A percentile compares a stretch with the other conserved stretches of the same genome.
Evolutionary conservation across 176 grass and related monocot species (phyloP).

Genomic region (maize (Zea mays)): Zm-B73-REFERENCE-NAM-5.0 NC_050105.1:61800001-61800500

Average conservation of each 20-base stretch:
- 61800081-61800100: slow-evolving; percentile 6
- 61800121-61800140: slow-evolving; percentile 65
- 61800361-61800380: too few relatives aligned
- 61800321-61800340: too few relatives aligned
- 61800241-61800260: slow-evolving; percentile 16
- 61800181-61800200: slow-evolving; percentile 40
- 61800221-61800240: slow-evolving; percentile 56
- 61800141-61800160: slow-evolving; percentile 42
- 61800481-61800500: too few relatives aligned
- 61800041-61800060: not conserved
- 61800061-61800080: too few relatives aligned
- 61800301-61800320: slow-evolving; percentile 67
- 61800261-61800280: slow-evolving; percentile 55
- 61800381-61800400: too few relatives aligned
- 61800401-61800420: too few relatives aligned
- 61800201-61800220: slow-evolving; percentile 42
- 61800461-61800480: too few relatives aligned
- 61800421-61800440: too few relatives aligned
- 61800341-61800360: too few relatives aligned
- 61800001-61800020: too few relatives aligned
- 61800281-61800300: slow-evolving; percentile 42
- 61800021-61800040: slow-evolving; percentile 58
- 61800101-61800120: slow-evolving; percentile 26
- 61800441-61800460: too few relatives aligned
- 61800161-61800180: slow-evolving; percentile 42